Conservation (phyloP, 768 basidiomycete species). For the Lentinula lateritia region DNA sequence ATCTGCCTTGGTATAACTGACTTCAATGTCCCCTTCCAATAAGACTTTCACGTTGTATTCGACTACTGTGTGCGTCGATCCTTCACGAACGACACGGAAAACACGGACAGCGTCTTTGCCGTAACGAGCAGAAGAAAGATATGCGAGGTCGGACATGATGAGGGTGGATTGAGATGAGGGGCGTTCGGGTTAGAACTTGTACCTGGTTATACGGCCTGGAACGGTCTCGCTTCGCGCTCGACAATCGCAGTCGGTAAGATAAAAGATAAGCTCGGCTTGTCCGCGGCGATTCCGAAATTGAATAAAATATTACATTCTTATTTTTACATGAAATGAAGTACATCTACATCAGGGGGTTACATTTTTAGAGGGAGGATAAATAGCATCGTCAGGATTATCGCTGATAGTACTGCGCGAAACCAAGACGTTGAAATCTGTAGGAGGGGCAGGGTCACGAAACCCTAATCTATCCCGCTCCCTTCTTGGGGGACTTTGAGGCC, state of each 20-base stretch:
- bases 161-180: too few species aligned
- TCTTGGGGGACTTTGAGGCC: background rate
- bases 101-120: slow-evolving; percentile 90
- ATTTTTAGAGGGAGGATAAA: background rate
- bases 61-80: slow-evolving; percentile 62
- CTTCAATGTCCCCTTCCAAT: slow-evolving; percentile 79
- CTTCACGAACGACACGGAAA: slow-evolving; percentile 74
- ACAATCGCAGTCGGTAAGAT: too few species aligned
- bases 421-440: background rate
- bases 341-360: background rate
- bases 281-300: too few species aligned
- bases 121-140: slow-evolving; percentile 53
- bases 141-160: slow-evolving; percentile 9
- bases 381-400: background rate
- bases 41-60: slow-evolving; percentile 82
- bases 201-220: too few species aligned
- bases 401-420: background rate
- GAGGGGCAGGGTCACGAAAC: background rate
- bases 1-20: slow-evolving; percentile 83
- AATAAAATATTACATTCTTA: too few species aligned
- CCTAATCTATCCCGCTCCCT: background rate
- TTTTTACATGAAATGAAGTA: background rate
- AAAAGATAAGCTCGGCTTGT: too few species aligned
- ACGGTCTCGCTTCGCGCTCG: too few species aligned
- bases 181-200: too few species aligned